phyloP scores from a whole-genome alignment of 257 asterid genomes.

The Penstemon davidsonii region DNA sequence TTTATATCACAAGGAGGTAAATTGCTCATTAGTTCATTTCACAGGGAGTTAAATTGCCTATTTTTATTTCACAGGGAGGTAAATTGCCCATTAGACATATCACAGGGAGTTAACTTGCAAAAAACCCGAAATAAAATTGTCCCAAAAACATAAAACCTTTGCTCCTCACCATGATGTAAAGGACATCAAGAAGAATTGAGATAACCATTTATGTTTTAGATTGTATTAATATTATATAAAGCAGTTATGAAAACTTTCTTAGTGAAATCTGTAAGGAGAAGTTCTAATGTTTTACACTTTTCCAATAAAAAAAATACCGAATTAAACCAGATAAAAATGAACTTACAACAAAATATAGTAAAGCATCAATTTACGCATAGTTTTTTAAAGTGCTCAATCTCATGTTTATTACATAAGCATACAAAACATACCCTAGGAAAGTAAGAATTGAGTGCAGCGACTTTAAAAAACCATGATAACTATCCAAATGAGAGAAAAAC shows the following conservation, averaged over 20 bases:
- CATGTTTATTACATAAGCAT: constrained; percentile 5
- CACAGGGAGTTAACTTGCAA: too few species aligned
- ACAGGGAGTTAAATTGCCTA: too few species aligned
- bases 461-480: background rate
- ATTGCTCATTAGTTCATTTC: too few species aligned
- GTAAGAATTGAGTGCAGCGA: background rate
- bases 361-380: background rate
- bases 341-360: background rate
- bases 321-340: background rate
- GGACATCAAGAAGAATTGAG: background rate
- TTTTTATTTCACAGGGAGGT: too few species aligned
- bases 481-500: background rate
- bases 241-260: background rate
- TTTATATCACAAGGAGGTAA: too few species aligned
- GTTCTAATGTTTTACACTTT: background rate
- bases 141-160: background rate
- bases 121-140: background rate
- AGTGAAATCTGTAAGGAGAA: background rate
- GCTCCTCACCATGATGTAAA: background rate
- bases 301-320: background rate
- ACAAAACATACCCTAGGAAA: background rate
- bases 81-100: too few species aligned
- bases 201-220: background rate
- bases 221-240: background rate
- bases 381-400: background rate